phyloP scores from a whole-genome alignment of 1,284 basidiomycete species.

The Chondrostereum purpureum region DNA sequence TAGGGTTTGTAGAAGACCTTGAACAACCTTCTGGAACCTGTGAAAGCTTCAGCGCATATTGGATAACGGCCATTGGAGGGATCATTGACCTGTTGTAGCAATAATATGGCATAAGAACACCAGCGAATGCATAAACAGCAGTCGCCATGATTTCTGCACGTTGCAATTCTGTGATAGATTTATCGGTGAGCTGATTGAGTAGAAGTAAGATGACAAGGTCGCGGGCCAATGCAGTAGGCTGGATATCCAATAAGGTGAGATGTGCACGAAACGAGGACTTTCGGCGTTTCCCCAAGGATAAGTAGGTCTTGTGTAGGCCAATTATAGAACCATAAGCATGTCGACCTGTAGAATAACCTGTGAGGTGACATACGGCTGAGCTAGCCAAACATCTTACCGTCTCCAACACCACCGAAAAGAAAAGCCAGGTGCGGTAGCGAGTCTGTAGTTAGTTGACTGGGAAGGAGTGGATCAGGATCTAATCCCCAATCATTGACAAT shows the following conservation, averaged over 20 bases:
- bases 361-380: not conserved
- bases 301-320: constrained; percentile 13
- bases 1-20: not conserved
- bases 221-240: constrained; percentile 18
- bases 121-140: constrained; percentile 3
- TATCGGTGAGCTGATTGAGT: constrained; percentile 11
- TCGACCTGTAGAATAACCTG: constrained; percentile 5
- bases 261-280: constrained; percentile 14
- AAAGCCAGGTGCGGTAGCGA: not conserved
- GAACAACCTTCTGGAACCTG: not conserved
- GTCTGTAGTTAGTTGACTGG: not conserved
- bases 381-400: not conserved
- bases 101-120: constrained; percentile 8
- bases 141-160: constrained; percentile 3
- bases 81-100: not conserved
- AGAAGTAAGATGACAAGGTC: constrained; percentile 19
- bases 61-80: not conserved
- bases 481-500: not conserved
- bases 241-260: constrained; percentile 19
- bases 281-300: constrained; percentile 9
- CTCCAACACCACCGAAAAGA: constrained; percentile 2
- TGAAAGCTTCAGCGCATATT: not conserved
- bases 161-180: not conserved
- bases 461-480: not conserved
- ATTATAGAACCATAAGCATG: constrained; percentile 18